phyloP scores from a whole-genome alignment of 2,329 filamentous ascomycete species.

The Sporothrix phasma region DNA sequence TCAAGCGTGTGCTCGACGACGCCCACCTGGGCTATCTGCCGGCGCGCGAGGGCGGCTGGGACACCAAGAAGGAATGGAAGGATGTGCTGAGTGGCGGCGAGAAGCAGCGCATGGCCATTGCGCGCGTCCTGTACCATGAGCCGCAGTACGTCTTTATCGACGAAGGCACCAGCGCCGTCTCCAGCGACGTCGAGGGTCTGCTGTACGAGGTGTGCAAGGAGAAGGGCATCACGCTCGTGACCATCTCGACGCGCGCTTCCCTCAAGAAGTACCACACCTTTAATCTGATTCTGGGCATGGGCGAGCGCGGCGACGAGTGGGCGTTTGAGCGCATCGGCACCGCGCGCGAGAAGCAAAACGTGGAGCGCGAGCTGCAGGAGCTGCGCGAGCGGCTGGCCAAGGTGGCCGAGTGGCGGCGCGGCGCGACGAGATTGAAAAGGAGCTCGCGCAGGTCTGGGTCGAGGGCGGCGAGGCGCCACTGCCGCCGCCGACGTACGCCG shows the following conservation, averaged over 20 bases:
- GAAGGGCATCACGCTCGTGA: constrained; percentile 88
- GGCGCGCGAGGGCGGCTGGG: constrained; percentile 89
- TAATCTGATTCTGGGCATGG: constrained; percentile 75
- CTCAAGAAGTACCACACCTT: constrained; percentile 93
- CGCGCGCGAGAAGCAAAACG: constrained; percentile 81
- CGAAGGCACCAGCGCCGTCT: constrained; percentile 90
- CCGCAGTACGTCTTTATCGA: constrained; percentile 90
- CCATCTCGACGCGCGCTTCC: constrained; percentile 86
- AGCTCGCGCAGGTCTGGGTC: constrained; percentile 58
- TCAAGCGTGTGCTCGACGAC: constrained; percentile 69
- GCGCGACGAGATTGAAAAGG: constrained; percentile 68
- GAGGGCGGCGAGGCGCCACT: constrained; percentile 40
- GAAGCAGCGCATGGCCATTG: constrained; percentile 92
- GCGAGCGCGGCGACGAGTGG: constrained; percentile 77
- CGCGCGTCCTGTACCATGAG: constrained; percentile 85
- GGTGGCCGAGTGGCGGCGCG: constrained; percentile 78
- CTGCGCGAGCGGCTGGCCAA: constrained; percentile 68
- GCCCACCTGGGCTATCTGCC: constrained; percentile 82
- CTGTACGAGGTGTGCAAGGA: constrained; percentile 91
- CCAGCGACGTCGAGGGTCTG: constrained; percentile 85
- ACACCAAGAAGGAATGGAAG: constrained; percentile 96
- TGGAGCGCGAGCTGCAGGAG: constrained; percentile 83
- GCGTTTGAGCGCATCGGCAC: constrained; percentile 90
- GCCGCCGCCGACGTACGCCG: constrained; percentile 40
- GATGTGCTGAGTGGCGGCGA: constrained; percentile 94